A percentile compares a stretch with the other conserved stretches of the same genome.
phyloP scores from a whole-genome alignment of 805 yeast genomes.

The Wickerhamomyces hampshirensis region DNA sequence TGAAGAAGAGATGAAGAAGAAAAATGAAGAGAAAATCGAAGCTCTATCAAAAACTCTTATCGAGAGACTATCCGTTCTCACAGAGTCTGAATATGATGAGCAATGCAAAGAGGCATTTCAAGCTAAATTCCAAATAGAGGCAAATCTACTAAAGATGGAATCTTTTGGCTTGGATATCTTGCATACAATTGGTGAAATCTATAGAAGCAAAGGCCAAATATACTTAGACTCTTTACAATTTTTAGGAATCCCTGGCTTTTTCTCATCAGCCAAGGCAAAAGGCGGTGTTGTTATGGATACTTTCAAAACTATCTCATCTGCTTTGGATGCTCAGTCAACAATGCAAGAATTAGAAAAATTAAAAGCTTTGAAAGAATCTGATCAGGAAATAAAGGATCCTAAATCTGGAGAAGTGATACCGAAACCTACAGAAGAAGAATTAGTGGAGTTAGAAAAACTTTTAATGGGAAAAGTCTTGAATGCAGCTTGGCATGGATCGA shows the following conservation, averaged over 20 bases:
- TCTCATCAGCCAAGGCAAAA: conserved; percentile 67
- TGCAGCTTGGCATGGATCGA: conserved; percentile 84
- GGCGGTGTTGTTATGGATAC: conserved; percentile 72
- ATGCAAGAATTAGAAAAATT: conserved; percentile 67
- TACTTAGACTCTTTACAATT: conserved; percentile 60
- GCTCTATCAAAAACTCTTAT: conserved; percentile 55
- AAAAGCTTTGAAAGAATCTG: conserved; percentile 44
- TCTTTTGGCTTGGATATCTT: conserved; percentile 81
- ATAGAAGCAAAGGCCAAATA: conserved; percentile 58
- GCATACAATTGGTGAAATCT: conserved; percentile 69
- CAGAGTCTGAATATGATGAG: conserved; percentile 58
- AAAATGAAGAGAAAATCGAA: conserved; percentile 60
- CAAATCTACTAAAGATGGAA: conserved; percentile 75
- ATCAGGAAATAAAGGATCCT: conserved; percentile 39
- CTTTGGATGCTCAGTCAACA: conserved; percentile 74
- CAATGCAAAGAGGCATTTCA: conserved; percentile 62
- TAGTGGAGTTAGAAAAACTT: conserved; percentile 68
- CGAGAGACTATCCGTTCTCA: conserved; percentile 47
- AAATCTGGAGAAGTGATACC: conserved; percentile 48
- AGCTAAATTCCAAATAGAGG: conserved; percentile 69
- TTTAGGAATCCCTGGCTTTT: conserved; percentile 66
- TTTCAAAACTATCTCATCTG: conserved; percentile 63
- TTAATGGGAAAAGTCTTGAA: conserved; percentile 75
- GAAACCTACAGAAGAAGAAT: conserved; percentile 55
- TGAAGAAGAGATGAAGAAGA: conserved; percentile 72